phyloP scores from a whole-genome alignment of 2,329 filamentous ascomycete genomes.

The Alternaria hordeiaustralica region DNA sequence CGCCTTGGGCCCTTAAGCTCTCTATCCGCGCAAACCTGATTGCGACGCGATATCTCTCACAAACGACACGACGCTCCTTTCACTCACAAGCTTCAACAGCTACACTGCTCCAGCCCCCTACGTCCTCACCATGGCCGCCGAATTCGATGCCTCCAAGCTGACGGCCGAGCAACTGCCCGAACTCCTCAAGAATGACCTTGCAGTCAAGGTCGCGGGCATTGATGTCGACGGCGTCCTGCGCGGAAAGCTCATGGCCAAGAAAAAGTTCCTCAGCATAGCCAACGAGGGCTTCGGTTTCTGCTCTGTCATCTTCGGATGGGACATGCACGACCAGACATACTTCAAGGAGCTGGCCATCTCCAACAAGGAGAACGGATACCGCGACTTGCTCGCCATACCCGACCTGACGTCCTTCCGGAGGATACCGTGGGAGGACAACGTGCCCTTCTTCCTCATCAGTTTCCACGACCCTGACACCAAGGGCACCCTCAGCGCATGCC shows the following conservation, averaged over 20 bases:
- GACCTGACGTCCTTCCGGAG: conserved; percentile 79
- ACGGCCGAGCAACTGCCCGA: conserved; percentile 70
- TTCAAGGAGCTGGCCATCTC: conserved; percentile 83
- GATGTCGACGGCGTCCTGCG: conserved; percentile 88
- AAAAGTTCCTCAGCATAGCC: conserved; percentile 88
- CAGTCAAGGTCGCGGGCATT: conserved; percentile 86
- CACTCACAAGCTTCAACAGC: neutral
- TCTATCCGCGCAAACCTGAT: conserved; percentile 14
- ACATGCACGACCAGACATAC: conserved; percentile 95
- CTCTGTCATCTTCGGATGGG: conserved; percentile 94
- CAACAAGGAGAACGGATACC: conserved; percentile 89
- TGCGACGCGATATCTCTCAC: neutral
- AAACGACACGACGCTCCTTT: neutral
- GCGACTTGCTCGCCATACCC: conserved; percentile 81
- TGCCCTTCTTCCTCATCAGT: conserved; percentile 83
- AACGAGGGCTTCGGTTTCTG: conserved; percentile 88
- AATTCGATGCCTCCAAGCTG: conserved; percentile 49
- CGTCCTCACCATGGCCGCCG: conserved; percentile 15
- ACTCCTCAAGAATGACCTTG: conserved; percentile 72
- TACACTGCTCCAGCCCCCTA: neutral
- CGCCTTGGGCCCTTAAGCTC: conserved; percentile 5
- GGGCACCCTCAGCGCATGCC: conserved; percentile 76
- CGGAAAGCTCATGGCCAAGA: conserved; percentile 90
- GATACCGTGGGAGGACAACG: conserved; percentile 88
- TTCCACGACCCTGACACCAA: conserved; percentile 83